phyloP scores from a whole-genome alignment of 2,329 filamentous ascomycete species.

The Scortechinia acanthostroma region DNA sequence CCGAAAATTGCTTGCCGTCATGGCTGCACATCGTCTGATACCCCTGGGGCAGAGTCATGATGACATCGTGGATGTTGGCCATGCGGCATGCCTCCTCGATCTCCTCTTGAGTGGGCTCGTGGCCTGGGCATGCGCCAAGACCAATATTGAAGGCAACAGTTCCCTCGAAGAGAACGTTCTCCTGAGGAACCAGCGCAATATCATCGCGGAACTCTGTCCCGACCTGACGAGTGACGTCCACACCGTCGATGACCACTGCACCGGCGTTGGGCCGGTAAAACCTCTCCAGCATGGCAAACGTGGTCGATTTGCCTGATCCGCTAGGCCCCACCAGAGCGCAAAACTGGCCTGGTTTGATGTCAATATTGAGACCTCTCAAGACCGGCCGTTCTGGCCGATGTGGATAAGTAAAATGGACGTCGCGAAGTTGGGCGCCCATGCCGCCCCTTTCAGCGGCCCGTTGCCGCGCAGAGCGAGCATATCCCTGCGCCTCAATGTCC shows the following conservation, averaged over 20 bases:
- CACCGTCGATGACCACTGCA: conserved; percentile 31
- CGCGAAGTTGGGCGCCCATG: conserved; percentile 41
- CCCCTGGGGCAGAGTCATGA: conserved; percentile 51
- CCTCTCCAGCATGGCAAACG: conserved; percentile 44
- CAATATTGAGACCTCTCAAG: conserved; percentile 45
- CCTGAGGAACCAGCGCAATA: conserved; percentile 49
- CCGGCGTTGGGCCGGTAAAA: conserved; percentile 36
- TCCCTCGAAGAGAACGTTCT: conserved; percentile 48
- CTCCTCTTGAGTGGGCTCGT: conserved; percentile 46
- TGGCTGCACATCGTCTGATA: conserved; percentile 64
- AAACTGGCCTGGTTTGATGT: conserved; percentile 50
- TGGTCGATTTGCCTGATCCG: conserved; percentile 62
- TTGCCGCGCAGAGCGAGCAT: neutral
- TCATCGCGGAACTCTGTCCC: conserved; percentile 37
- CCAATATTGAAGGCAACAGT: conserved; percentile 46
- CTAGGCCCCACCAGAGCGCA: conserved; percentile 59
- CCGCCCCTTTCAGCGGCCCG: conserved; percentile 13
- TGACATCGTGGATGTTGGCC: conserved; percentile 66
- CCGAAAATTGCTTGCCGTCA: conserved; percentile 69
- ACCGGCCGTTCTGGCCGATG: conserved; percentile 49
- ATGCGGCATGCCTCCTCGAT: conserved; percentile 60
- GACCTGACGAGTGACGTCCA: conserved; percentile 32
- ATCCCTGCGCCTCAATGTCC: neutral
- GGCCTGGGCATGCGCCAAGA: conserved; percentile 43
- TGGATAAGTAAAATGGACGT: conserved; percentile 61